phyloP scores from a whole-genome alignment of 495 filamentous ascomycete species.

The Halenospora varia region DNA sequence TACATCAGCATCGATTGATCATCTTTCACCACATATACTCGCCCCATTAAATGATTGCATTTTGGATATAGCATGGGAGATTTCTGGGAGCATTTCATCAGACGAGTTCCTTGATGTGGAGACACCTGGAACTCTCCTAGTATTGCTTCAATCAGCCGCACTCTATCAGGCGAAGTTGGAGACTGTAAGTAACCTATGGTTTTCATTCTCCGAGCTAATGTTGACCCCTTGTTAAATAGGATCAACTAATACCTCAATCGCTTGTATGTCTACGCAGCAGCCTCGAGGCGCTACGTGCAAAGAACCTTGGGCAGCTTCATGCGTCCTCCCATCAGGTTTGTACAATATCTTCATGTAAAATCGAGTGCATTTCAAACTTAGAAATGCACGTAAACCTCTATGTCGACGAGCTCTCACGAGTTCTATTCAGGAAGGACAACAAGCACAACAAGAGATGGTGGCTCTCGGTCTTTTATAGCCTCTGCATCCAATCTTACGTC shows the following conservation, averaged over 20 bases:
- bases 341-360: slow-evolving; percentile 22
- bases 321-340: slow-evolving; percentile 23
- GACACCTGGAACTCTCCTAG: slow-evolving; percentile 31
- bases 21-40: slow-evolving; percentile 20
- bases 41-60: slow-evolving; percentile 17
- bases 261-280: slow-evolving; percentile 30
- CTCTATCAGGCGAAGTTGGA: slow-evolving; percentile 31
- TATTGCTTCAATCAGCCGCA: slow-evolving; percentile 29
- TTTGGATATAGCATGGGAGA: slow-evolving; percentile 27
- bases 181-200: slow-evolving; percentile 24
- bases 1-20: too few species aligned
- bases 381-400: neutral
- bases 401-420: neutral
- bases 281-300: slow-evolving; percentile 27
- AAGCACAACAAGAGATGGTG: neutral
- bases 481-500: neutral
- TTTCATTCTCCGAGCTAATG: neutral
- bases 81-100: slow-evolving; percentile 18
- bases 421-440: neutral
- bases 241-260: slow-evolving; percentile 29
- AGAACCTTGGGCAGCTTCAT: slow-evolving; percentile 21
- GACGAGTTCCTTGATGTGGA: slow-evolving; percentile 31
- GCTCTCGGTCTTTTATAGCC: neutral
- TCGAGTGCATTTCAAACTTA: slow-evolving; percentile 25
- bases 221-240: slow-evolving; percentile 13